Base-by-base conservation (phyloP, 805 yeast genomes). In the Scheffersomyces stipitis region DNA sequence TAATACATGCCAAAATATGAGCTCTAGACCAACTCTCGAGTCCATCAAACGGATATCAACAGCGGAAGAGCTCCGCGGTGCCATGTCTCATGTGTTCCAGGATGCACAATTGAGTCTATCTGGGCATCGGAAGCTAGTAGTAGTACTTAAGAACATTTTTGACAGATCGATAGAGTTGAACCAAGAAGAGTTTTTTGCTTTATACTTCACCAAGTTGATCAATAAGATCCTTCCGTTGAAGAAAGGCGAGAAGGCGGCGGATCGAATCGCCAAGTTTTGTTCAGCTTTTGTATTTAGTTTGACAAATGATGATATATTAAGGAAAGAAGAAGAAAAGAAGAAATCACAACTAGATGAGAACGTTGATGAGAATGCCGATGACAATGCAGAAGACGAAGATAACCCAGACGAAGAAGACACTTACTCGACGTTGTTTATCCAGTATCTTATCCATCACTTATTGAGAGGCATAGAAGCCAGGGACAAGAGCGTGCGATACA, bases 391-490 rank as follows among this genome's bases (percentile, higher is more conserved):
- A 5, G 64, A 59, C 10, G 49, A 43, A 10, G 65, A 59, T 5
- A 73, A 65, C n/a, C 65, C 61, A 1, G 77, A 70, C 2, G 69
- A 64, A 5, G 49, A 51, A 17, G 61, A 54, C n/a, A 51, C 63
- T 7, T 52, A 69, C 4, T 71, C 75, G 30, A 55, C 76, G 2
- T 62, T 70, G 15, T 85, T 88, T 50, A 73, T 83, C 9, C 81
- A 80, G 38, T 64, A 62, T 38, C 57, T 88, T 18, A 71, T 87
- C 2, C 69, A 76, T 15, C 91, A 86, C 57, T 61, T 89, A 26
- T 59, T 85, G n/a, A 70, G 81, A 40, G 97, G 97, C 1, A 71
- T 85, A 1, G 86, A 82, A 43, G 84, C 96, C 9, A 76, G 76
- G 46, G 84, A 86, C 53, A 80, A 77, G 51, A 76, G 73, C 39